These are phyloP conservation scores for Fusarium albosuccineum DNA, from an alignment of 2,329 filamentous ascomycete genomes.

Conservation along the genomic window DNA sequence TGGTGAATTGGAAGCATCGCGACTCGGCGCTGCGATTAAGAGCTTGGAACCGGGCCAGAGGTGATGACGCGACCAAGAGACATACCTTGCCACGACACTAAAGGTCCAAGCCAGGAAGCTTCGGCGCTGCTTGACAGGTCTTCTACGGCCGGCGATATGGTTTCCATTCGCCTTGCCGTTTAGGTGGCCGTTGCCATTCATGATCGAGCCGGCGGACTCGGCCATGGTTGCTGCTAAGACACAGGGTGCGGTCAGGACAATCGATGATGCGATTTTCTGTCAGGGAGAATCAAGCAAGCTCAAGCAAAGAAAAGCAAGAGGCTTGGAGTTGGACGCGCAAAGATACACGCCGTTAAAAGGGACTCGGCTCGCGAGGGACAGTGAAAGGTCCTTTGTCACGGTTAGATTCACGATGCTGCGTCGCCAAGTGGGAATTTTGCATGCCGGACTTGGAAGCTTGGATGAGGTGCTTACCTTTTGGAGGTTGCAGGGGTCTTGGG, in stretches of 20 bases:
- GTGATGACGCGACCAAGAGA: slow-evolving; percentile 15
- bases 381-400: slow-evolving; percentile 25
- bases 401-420: slow-evolving; percentile 29
- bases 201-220: slow-evolving; percentile 49
- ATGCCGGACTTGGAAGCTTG: slow-evolving; percentile 25
- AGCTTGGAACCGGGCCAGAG: slow-evolving; percentile 3
- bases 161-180: slow-evolving; percentile 51
- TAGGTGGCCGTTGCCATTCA: slow-evolving; percentile 57
- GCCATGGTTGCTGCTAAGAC: slow-evolving; percentile 49
- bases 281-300: slow-evolving; percentile 26
- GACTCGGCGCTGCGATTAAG: slow-evolving; percentile 19
- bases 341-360: slow-evolving; percentile 13
- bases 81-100: slow-evolving; percentile 68
- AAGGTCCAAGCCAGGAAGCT: slow-evolving; percentile 56
- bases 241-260: slow-evolving; percentile 32
- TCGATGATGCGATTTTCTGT: slow-evolving; percentile 21
- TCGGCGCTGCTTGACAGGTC: slow-evolving; percentile 37
- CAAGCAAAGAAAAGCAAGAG: slow-evolving; percentile 19
- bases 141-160: slow-evolving; percentile 38
- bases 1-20: neutral
- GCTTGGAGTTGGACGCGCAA: slow-evolving; percentile 10
- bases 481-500: slow-evolving; percentile 26
- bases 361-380: slow-evolving; percentile 26
- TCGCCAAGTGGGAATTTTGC: slow-evolving; percentile 31
- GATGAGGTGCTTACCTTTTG: slow-evolving; percentile 24